A percentile compares a stretch with the other conserved stretches of the same genome.
Conservation (phyloP, 1,139 yeast species). For the Yamadazyma triangularis region DNA sequence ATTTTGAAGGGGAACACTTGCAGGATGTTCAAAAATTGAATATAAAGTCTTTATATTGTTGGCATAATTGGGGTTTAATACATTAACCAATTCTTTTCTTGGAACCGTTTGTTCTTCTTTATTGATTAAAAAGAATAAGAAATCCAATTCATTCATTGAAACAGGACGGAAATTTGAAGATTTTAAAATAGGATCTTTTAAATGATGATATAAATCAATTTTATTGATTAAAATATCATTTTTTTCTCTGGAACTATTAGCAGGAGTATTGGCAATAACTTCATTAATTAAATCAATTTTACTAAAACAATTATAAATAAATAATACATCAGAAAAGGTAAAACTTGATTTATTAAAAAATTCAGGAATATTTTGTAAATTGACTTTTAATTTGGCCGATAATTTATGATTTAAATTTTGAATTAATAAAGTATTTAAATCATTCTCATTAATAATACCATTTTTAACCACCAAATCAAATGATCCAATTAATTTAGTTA, state of each 20-base stretch:
- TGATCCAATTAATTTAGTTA: constrained; percentile 44
- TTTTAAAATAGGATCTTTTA: constrained; percentile 49
- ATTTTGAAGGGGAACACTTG: constrained; percentile 26
- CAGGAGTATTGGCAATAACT: constrained; percentile 55
- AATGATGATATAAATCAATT: constrained; percentile 38
- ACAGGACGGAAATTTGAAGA: constrained; percentile 50
- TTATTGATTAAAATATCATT: constrained; percentile 44
- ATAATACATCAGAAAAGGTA: constrained; percentile 40
- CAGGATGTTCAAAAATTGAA: constrained; percentile 43
- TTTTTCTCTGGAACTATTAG: constrained; percentile 39
- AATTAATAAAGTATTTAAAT: constrained; percentile 30
- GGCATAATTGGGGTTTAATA: constrained; percentile 43
- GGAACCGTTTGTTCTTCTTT: constrained; percentile 44
- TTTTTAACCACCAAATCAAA: constrained; percentile 37
- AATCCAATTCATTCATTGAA: constrained; percentile 39
- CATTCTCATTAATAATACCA: constrained; percentile 29
- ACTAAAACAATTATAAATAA: constrained; percentile 39
- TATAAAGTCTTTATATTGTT: constrained; percentile 32
- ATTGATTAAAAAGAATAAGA: constrained; percentile 47
- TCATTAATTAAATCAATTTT: constrained; percentile 53
- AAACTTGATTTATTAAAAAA: constrained; percentile 32
- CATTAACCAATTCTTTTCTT: constrained; percentile 48
- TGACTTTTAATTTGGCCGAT: constrained; percentile 33
- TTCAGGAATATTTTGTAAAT: constrained; percentile 32
- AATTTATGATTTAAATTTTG: constrained; percentile 42